A percentile compares a stretch with the other conserved stretches of the same genome.
These are phyloP conservation scores for Puya raimondii DNA, from an alignment of 176 grass and related monocot genomes.

Conservation along the genomic window DNA sequence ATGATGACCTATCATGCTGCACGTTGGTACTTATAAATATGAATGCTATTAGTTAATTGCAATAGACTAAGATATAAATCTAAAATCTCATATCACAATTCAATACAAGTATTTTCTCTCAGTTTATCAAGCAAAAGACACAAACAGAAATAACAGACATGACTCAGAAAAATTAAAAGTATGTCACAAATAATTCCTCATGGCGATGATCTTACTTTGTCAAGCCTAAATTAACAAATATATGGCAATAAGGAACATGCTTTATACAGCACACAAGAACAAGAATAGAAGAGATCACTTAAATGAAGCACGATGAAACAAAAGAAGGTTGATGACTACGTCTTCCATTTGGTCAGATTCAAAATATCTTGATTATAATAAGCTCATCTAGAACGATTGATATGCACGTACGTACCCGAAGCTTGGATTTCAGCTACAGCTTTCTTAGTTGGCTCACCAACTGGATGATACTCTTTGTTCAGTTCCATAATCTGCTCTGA, in stretches of 20 bases:
- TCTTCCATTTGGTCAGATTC: too few relatives aligned
- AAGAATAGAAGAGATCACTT: neutral
- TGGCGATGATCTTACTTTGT: too few relatives aligned
- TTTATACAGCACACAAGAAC: neutral
- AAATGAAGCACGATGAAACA: neutral
- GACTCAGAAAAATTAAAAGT: too few relatives aligned
- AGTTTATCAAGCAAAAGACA: neutral
- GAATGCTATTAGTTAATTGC: neutral
- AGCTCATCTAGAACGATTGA: neutral
- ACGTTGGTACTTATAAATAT: neutral
- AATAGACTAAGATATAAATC: neutral
- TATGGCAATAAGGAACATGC: neutral
- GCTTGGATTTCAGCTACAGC: constrained; percentile 86
- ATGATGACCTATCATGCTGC: neutral
- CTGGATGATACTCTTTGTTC: constrained; percentile 53
- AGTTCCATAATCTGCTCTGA: constrained; percentile 53
- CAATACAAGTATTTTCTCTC: neutral
- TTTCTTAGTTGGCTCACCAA: constrained; percentile 80
- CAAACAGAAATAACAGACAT: too few relatives aligned
- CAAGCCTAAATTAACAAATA: too few relatives aligned
- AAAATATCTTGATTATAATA: neutral
- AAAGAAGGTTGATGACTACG: neutral
- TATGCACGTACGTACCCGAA: constrained; percentile 40
- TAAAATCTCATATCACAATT: neutral
- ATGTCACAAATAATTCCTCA: too few relatives aligned